Percentiles rank a stretch among this genome's conserved stretches.
These are phyloP conservation scores for Ottelia alismoides DNA, from an alignment of 106 monocot genomes.

Conservation along the genomic window DNA sequence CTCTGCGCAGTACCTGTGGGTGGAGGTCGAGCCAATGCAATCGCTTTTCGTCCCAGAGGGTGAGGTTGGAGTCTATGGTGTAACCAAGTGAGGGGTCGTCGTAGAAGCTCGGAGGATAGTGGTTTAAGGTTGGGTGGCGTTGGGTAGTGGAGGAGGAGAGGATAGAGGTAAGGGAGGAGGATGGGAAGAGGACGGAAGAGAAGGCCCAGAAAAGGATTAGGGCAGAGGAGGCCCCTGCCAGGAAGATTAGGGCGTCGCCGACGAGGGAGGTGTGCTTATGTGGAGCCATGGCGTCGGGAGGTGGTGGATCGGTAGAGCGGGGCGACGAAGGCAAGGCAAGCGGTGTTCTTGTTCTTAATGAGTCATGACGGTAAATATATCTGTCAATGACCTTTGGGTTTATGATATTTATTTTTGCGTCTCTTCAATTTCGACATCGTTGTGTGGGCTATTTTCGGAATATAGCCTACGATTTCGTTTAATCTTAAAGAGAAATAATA, in stretches of 20 bases:
- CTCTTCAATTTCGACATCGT: too few species aligned
- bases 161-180: neutral
- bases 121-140: neutral
- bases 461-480: too few species aligned
- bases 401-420: too few species aligned
- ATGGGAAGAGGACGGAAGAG: slow-evolving; percentile 6
- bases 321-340: neutral
- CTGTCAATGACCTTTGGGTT: too few species aligned
- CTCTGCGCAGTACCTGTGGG: slow-evolving; percentile 3
- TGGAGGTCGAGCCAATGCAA: slow-evolving; percentile 19
- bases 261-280: neutral
- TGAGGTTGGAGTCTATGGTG: slow-evolving; percentile 12
- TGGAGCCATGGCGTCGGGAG: neutral
- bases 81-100: slow-evolving; percentile 28
- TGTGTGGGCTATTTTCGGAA: too few species aligned
- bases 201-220: slow-evolving; percentile 16
- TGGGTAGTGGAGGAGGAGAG: neutral
- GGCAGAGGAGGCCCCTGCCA: neutral
- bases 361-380: too few species aligned
- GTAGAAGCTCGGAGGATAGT: too few species aligned
- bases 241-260: slow-evolving; percentile 9
- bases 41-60: slow-evolving; percentile 37
- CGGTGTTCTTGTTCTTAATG: too few species aligned
- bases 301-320: neutral
- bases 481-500: too few species aligned